Percentiles rank a stretch among this genome's conserved stretches.
phyloP scores from a whole-genome alignment of 345 rosid species.

The Turnera subulata region DNA sequence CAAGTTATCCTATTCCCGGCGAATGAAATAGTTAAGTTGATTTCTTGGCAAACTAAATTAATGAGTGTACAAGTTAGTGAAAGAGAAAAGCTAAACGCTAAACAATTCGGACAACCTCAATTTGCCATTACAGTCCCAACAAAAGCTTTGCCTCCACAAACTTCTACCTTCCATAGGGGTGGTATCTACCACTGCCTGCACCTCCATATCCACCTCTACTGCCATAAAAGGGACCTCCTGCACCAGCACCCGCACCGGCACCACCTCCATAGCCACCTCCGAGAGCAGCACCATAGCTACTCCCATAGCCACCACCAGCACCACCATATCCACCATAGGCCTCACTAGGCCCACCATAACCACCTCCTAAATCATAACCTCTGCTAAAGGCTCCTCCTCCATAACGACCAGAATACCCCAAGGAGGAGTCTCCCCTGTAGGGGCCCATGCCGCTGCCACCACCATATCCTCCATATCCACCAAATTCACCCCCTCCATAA shows the following conservation, averaged over 20 bases:
- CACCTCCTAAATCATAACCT: slow-evolving; percentile 61
- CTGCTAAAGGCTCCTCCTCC: slow-evolving; percentile 71
- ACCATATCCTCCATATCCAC: slow-evolving; percentile 61
- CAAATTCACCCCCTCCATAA: slow-evolving; percentile 60
- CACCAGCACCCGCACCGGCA: slow-evolving; percentile 3
- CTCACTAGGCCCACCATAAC: slow-evolving; percentile 56
- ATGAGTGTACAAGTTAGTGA: not conserved
- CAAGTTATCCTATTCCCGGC: not conserved
- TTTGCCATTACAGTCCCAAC: not conserved
- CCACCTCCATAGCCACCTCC: slow-evolving; percentile 21
- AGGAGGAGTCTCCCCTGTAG: slow-evolving; percentile 68
- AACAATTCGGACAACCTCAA: slow-evolving; percentile 1
- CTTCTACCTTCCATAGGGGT: slow-evolving; percentile 82
- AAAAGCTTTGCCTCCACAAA: not conserved
- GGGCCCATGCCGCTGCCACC: slow-evolving; percentile 53
- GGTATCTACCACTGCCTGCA: slow-evolving; percentile 65
- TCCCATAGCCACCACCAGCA: slow-evolving; percentile 36
- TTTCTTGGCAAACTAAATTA: too few species aligned
- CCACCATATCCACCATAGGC: slow-evolving; percentile 49
- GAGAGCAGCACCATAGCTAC: slow-evolving; percentile 25
- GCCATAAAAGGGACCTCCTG: slow-evolving; percentile 51
- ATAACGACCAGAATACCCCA: slow-evolving; percentile 71
- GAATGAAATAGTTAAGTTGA: not conserved
- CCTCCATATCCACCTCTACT: slow-evolving; percentile 18
- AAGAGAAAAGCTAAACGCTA: not conserved